Conservation (phyloP, 2,329 filamentous ascomycete species). For the Rosellinia necatrix region DNA sequence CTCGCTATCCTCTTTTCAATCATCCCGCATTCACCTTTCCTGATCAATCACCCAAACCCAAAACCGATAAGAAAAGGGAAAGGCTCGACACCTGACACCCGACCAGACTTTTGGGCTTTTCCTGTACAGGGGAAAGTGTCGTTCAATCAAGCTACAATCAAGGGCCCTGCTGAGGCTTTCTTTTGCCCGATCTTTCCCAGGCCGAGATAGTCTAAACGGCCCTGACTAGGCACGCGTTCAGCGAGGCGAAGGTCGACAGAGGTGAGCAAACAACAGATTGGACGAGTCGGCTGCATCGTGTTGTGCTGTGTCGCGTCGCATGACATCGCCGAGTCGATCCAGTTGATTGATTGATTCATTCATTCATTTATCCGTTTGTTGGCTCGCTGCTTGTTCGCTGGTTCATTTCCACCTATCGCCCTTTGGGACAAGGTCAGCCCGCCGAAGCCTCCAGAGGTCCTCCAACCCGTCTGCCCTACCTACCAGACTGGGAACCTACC, state of each 20-base stretch:
- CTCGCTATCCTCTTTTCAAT: constrained; percentile 57
- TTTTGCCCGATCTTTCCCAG: not conserved
- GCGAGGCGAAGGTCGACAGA: not conserved
- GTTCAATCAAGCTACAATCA: constrained; percentile 18
- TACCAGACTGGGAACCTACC: constrained; percentile 33
- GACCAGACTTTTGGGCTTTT: constrained; percentile 43
- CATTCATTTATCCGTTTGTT: not conserved
- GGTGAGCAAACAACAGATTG: constrained; percentile 18
- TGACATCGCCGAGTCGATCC: constrained; percentile 4
- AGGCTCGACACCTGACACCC: constrained; percentile 31
- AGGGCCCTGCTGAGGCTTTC: constrained; percentile 8
- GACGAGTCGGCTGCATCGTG: constrained; percentile 20
- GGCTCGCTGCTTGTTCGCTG: not conserved
- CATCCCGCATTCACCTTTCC: constrained; percentile 54
- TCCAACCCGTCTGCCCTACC: constrained; percentile 29
- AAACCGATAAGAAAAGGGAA: constrained; percentile 41
- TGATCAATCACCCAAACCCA: constrained; percentile 49
- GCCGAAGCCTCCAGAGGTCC: constrained; percentile 19
- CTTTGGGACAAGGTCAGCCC: constrained; percentile 28
- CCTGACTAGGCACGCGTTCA: constrained; percentile 10
- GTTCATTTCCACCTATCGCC: constrained; percentile 23
- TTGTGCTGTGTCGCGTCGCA: constrained; percentile 23
- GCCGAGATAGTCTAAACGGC: not conserved
- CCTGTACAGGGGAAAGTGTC: constrained; percentile 45
- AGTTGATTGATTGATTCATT: constrained; percentile 3